Evolutionary conservation across 2,329 filamentous ascomycete species (phyloP), one percentile per base, ranked within the genome.

Genomic region (Botryotinia globosa): DNA sequence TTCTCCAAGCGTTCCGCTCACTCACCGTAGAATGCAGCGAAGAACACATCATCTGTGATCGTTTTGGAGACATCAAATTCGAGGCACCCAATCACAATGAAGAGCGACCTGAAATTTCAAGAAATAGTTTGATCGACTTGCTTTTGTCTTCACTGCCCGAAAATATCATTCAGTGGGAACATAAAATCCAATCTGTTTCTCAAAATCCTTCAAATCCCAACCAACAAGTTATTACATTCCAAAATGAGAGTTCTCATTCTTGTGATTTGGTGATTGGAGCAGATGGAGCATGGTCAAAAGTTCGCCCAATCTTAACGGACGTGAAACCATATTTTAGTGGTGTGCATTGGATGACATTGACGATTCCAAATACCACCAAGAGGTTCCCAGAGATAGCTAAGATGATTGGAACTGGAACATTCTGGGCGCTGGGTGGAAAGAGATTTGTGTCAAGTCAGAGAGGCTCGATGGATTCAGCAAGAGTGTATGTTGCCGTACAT

Each of bases 201-300:
- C n/a, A 44, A 4, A 45, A 34, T 42, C 37, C 59, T 12, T 42
- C 58, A 34, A 29, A 34, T 29, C 29, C 73, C 18, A 51, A 73
- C n/a, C 37, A 69, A 39, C 44, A 56, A n/a, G 16, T n/a, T 3
- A 74, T 72, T 37, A 51, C 44, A 18, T 69, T 75, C 10, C 67
- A 75, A 51, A 66, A 73, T 66, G 59, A 54, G 4, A 20, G 20
- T 5, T 59, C 67, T 42, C 39, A 66, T 22, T 45, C 65, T 12
- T 83, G 79, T 64, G 83, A 83, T 72, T 72, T 83, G 5, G 80
- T 82, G 14, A 77, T 83, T 37, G 83, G 83, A 22, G 94, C 81
- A 0, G 81, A 82, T 76, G 83, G 83, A 10, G 81, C 82, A 2
- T 83, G 82, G 81, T 81, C 76, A 22, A 81, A 78, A 61, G 77